Conservation (phyloP, 495 filamentous ascomycete genomes). For the Hyaloscypha variabilis region DNA sequence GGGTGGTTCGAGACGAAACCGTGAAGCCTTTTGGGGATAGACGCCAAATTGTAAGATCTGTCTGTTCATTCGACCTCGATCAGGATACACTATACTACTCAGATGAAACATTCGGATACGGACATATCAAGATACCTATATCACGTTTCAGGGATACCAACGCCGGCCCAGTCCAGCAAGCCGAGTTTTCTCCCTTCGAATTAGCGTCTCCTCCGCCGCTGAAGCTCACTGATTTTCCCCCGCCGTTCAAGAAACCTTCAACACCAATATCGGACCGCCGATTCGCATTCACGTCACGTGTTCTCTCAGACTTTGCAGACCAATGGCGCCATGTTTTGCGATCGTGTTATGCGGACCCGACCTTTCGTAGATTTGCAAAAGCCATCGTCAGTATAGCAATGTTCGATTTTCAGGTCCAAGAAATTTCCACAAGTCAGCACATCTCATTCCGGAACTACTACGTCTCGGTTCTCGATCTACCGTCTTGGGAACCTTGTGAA, state of each 20-base stretch:
- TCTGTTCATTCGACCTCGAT: constrained; percentile 20
- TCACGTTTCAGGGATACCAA: neutral
- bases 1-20: constrained; percentile 19
- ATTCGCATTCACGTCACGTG: constrained; percentile 14
- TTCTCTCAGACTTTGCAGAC: constrained; percentile 19
- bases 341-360: constrained; percentile 11
- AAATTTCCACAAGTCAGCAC: neutral
- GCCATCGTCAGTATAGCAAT: constrained; percentile 18
- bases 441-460: too few relatives aligned
- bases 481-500: too few relatives aligned
- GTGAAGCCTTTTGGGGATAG: constrained; percentile 24
- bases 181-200: constrained; percentile 18
- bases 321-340: constrained; percentile 28
- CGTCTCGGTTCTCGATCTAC: too few relatives aligned
- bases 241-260: constrained; percentile 15
- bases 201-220: neutral
- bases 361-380: constrained; percentile 17
- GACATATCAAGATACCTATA: neutral
- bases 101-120: constrained; percentile 7
- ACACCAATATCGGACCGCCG: neutral
- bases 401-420: constrained; percentile 18
- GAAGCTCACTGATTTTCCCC: neutral
- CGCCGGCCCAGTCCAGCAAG: constrained; percentile 4
- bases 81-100: constrained; percentile 16
- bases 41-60: constrained; percentile 12